A percentile compares a stretch with the other conserved stretches of the same genome.
Evolutionary conservation across 2,329 filamentous ascomycete species (phyloP).

Genomic region (Calonectria henricotiae): DNA sequence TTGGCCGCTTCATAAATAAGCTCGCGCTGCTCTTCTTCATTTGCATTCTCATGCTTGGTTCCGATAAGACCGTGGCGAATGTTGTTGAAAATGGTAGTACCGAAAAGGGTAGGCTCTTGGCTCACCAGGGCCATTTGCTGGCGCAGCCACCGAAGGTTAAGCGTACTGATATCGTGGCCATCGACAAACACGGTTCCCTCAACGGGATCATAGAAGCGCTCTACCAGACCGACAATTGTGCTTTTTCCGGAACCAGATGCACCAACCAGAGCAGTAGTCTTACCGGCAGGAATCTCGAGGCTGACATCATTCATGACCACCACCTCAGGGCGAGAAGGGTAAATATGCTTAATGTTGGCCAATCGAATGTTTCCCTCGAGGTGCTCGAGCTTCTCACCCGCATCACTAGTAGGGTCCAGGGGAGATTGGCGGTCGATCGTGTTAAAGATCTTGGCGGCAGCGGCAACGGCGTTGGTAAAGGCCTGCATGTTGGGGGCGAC

Average conservation of each 20-base stretch:
- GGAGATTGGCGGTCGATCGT: conserved; percentile 93
- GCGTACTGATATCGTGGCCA: conserved; percentile 82
- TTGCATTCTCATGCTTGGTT: conserved; percentile 79
- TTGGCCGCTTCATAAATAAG: conserved; percentile 86
- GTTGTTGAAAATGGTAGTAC: conserved; percentile 90
- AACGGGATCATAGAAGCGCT: conserved; percentile 95
- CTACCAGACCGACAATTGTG: conserved; percentile 92
- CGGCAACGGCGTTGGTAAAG: conserved; percentile 86
- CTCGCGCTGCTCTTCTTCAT: conserved; percentile 78
- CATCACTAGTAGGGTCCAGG: conserved; percentile 80
- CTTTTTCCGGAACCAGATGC: conserved; percentile 96
- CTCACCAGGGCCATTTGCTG: conserved; percentile 94
- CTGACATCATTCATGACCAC: conserved; percentile 89
- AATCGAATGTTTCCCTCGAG: conserved; percentile 87
- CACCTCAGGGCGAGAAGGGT: conserved; percentile 93
- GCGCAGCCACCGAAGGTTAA: conserved; percentile 93
- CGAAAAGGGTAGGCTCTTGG: conserved; percentile 93
- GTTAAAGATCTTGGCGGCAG: conserved; percentile 91
- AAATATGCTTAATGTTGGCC: conserved; percentile 90
- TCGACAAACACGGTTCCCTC: conserved; percentile 85
- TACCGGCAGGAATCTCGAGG: conserved; percentile 87
- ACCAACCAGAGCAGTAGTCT: conserved; percentile 93
- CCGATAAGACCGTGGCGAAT: conserved; percentile 94
- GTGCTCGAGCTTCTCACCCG: conserved; percentile 81
- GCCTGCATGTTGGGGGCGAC: conserved; percentile 89